Conservation (phyloP, 805 yeast genomes). For the Lachancea sp. region DNA sequence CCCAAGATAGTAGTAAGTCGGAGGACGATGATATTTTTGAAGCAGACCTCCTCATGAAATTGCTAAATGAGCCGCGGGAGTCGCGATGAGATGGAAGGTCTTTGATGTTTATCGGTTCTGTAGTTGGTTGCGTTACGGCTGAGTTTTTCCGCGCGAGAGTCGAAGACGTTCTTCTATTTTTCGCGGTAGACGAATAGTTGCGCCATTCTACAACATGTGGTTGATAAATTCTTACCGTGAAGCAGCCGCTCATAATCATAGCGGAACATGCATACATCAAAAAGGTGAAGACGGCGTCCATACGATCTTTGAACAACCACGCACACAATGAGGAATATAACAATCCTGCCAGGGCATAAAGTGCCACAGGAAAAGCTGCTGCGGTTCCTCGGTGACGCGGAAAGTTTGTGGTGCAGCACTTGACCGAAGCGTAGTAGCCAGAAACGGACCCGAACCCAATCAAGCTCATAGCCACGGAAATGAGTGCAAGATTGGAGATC, state of each 20-base stretch:
- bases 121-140: background rate
- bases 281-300: constrained; percentile 50
- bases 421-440: constrained; percentile 52
- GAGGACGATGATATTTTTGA: constrained; percentile 47
- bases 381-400: constrained; percentile 68
- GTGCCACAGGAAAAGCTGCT: constrained; percentile 59
- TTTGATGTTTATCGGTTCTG: constrained; percentile 16
- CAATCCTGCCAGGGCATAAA: constrained; percentile 67
- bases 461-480: constrained; percentile 44
- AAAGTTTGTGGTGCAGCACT: constrained; percentile 48
- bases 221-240: constrained; percentile 21
- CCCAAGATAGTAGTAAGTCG: constrained; percentile 18
- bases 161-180: background rate
- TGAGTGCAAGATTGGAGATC: constrained; percentile 35
- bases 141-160: background rate
- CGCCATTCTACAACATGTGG: constrained; percentile 2
- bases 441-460: constrained; percentile 64
- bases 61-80: constrained; percentile 6
- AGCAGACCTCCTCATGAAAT: constrained; percentile 55
- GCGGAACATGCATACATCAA: constrained; percentile 45
- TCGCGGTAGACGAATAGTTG: background rate
- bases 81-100: background rate
- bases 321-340: constrained; percentile 55
- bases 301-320: constrained; percentile 43
- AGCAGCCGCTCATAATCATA: constrained; percentile 30